A percentile compares a stretch with the other conserved stretches of the same genome.
Evolutionary conservation across 805 yeast species (phyloP).

Genomic region (Teunomyces lycoperdinae): DNA sequence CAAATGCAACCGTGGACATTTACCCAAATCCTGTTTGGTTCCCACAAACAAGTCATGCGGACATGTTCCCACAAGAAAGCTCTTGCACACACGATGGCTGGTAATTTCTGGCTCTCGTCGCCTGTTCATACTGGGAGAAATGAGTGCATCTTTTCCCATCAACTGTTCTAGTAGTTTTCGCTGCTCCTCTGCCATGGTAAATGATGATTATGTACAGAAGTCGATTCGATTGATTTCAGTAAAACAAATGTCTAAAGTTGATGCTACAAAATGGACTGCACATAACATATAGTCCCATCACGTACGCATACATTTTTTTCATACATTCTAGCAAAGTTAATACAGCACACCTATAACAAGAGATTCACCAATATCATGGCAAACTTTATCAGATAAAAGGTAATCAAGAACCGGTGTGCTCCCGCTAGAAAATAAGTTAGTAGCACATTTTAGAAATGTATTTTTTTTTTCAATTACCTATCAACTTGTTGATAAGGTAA

Average conservation of each 20-base stretch:
- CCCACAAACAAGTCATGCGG: slow-evolving; percentile 80
- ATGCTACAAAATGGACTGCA: not conserved
- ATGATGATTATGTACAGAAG: not conserved
- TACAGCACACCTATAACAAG: not conserved
- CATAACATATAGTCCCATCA: not conserved
- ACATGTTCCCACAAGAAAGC: slow-evolving; percentile 81
- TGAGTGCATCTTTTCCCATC: slow-evolving; percentile 63
- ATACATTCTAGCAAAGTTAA: not conserved
- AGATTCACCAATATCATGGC: not conserved
- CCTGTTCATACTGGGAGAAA: slow-evolving; percentile 26
- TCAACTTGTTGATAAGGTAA: not conserved
- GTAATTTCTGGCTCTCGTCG: slow-evolving; percentile 42
- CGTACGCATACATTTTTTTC: no score
- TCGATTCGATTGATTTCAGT: not conserved
- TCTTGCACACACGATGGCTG: slow-evolving; percentile 62
- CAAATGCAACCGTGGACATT: slow-evolving; percentile 71
- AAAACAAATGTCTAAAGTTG: not conserved
- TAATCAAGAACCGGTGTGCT: not conserved
- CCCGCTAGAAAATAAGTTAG: slow-evolving; percentile 1
- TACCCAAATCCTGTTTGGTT: slow-evolving; percentile 80
- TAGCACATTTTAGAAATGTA: not conserved
- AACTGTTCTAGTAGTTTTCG: slow-evolving; percentile 72
- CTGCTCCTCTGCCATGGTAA: slow-evolving; percentile 64
- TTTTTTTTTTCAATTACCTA: not conserved
- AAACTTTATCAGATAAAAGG: not conserved